Conservation (phyloP, 2,329 filamentous ascomycete species). For the Fusarium setosum region DNA sequence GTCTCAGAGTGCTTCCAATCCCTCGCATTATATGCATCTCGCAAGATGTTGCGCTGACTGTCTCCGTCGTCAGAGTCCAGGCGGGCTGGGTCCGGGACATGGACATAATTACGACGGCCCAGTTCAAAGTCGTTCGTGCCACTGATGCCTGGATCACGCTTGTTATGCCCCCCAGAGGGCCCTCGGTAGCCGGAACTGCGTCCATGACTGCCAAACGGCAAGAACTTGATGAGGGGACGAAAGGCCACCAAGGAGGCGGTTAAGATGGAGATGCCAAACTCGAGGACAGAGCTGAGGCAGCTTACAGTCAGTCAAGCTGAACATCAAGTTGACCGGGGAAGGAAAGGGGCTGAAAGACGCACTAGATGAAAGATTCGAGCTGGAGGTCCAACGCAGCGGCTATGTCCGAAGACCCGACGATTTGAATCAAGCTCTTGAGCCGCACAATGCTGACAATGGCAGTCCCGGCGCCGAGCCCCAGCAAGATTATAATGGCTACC, state of each 20-base stretch:
- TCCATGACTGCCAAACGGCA: background rate
- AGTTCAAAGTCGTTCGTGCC: background rate
- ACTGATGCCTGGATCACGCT: background rate
- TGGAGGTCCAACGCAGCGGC: background rate
- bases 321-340: background rate
- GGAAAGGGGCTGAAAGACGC: background rate
- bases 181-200: background rate
- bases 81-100: background rate
- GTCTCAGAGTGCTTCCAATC: background rate
- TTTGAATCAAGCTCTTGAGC: background rate
- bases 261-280: background rate
- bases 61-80: background rate
- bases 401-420: background rate
- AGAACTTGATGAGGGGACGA: background rate
- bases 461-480: background rate
- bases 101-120: background rate
- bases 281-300: constrained; percentile 2
- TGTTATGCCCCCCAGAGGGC: background rate
- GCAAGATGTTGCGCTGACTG: constrained; percentile 1
- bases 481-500: background rate
- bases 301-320: background rate
- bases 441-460: background rate
- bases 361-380: background rate
- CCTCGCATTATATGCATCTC: background rate
- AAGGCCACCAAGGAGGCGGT: background rate